A percentile compares a stretch with the other conserved stretches of the same genome.
phyloP scores from a whole-genome alignment of 495 filamentous ascomycete species.

The Tuber calosporum region DNA sequence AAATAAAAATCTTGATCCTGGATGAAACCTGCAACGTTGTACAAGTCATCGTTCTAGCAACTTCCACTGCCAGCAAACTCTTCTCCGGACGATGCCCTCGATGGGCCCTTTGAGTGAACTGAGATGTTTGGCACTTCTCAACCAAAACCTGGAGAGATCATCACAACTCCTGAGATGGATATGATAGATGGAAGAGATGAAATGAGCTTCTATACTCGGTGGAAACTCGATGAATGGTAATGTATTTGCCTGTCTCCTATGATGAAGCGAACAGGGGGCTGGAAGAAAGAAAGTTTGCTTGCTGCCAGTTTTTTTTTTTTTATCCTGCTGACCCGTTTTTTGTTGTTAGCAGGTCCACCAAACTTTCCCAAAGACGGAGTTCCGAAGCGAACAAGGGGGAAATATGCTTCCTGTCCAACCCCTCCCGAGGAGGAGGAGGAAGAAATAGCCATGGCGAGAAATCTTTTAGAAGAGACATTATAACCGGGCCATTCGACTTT shows the following conservation, averaged over 20 bases:
- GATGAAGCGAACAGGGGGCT: not conserved
- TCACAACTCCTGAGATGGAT: conserved; percentile 13
- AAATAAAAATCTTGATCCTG: conserved; percentile 35
- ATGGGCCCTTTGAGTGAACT: conserved; percentile 24
- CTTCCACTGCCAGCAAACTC: conserved; percentile 32
- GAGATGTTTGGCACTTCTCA: conserved; percentile 25
- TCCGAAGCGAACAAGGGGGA: not conserved
- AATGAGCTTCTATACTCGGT: not conserved
- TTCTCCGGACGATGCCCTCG: conserved; percentile 28
- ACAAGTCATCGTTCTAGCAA: conserved; percentile 40
- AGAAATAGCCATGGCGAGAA: not conserved
- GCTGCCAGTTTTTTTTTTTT: not conserved
- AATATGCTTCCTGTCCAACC: not conserved
- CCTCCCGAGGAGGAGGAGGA: not conserved
- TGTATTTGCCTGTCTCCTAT: not conserved
- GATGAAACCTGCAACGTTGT: conserved; percentile 39
- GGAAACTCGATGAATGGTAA: not conserved
- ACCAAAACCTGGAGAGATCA: conserved; percentile 27
- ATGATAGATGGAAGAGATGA: conserved; percentile 2
- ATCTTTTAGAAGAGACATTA: not conserved
- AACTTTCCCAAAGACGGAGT: not conserved
- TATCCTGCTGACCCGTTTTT: not conserved
- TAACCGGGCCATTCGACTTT: not conserved
- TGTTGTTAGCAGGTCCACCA: not conserved
- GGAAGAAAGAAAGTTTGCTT: not conserved